Evolutionary conservation across 306 rosid genomes (phyloP).

Genomic region (Heteromeles arbutifolia): DNA sequence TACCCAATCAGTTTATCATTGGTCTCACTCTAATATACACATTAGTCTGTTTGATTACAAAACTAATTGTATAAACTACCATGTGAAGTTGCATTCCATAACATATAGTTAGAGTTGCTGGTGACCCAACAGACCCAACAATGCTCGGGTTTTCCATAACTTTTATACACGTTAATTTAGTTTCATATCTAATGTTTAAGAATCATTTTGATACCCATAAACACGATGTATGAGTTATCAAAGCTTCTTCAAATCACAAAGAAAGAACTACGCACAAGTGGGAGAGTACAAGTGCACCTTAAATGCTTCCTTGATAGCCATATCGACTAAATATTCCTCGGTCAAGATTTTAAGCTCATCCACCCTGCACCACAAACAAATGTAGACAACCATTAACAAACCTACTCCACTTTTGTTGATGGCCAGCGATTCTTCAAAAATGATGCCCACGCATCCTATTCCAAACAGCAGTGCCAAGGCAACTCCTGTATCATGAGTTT

Average conservation of each 20-base stretch:
- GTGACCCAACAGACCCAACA: no score
- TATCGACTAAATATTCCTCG: conserved; percentile 69
- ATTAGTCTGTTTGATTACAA: no score
- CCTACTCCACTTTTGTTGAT: conserved; percentile 92
- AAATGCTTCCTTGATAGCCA: conserved; percentile 61
- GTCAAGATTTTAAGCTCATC: conserved; percentile 69
- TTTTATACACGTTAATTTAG: no score
- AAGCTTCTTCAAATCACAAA: not conserved
- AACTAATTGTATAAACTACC: no score
- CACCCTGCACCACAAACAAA: conserved; percentile 34
- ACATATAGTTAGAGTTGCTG: no score
- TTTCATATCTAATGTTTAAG: no score
- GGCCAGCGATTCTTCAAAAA: conserved; percentile 90
- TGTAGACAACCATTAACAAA: conserved; percentile 50
- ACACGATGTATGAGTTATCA: not conserved
- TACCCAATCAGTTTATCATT: no score
- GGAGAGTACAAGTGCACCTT: conserved; percentile 21
- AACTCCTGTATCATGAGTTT: conserved; percentile 46
- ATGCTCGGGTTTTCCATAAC: no score
- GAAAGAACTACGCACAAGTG: not conserved
- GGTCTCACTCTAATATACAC: no score
- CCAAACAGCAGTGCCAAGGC: conserved; percentile 86
- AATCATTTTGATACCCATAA: not conserved
- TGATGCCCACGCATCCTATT: conserved; percentile 88
- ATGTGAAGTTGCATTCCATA: no score